A percentile compares a stretch with the other conserved stretches of the same genome.
Evolutionary conservation across 1,139 yeast genomes (phyloP).

Genomic region (Magnusiomyces suaveolens): DNA sequence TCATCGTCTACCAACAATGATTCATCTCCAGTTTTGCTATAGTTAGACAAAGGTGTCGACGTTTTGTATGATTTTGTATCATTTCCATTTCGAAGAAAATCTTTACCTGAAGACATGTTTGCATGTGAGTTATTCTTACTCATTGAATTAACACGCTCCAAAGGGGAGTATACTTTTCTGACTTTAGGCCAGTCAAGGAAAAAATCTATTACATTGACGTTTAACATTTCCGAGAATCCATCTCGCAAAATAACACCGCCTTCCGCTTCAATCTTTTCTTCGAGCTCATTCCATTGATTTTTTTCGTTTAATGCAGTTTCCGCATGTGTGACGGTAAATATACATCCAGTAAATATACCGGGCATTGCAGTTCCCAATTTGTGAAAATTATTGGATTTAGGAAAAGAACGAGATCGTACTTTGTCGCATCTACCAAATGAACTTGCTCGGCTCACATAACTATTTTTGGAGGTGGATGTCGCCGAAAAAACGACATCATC

Average conservation of each 20-base stretch:
- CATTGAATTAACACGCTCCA: not conserved
- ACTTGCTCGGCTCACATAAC: not conserved
- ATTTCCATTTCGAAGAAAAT: not conserved
- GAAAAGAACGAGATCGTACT: not conserved
- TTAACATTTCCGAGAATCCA: conserved; percentile 36
- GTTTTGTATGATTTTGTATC: not conserved
- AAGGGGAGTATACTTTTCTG: not conserved
- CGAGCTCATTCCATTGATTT: conserved; percentile 32
- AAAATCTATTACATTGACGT: conserved; percentile 15
- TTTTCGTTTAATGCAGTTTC: not conserved
- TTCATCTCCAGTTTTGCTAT: not conserved
- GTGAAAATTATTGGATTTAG: not conserved
- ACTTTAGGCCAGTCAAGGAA: not conserved
- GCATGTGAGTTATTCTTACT: not conserved
- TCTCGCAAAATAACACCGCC: conserved; percentile 48
- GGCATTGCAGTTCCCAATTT: not conserved
- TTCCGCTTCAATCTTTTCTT: conserved; percentile 35
- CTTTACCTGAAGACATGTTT: not conserved
- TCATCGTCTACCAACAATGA: not conserved
- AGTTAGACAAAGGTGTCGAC: not conserved
- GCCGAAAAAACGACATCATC: not conserved
- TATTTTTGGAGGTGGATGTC: not conserved
- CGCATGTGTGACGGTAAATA: conserved; percentile 35
- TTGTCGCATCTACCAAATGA: not conserved
- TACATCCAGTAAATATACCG: conserved; percentile 34